Percentiles rank a stretch among this genome's conserved stretches.
Evolutionary conservation across 805 yeast species (phyloP).

Genomic region (Ogataea allantospora): DNA sequence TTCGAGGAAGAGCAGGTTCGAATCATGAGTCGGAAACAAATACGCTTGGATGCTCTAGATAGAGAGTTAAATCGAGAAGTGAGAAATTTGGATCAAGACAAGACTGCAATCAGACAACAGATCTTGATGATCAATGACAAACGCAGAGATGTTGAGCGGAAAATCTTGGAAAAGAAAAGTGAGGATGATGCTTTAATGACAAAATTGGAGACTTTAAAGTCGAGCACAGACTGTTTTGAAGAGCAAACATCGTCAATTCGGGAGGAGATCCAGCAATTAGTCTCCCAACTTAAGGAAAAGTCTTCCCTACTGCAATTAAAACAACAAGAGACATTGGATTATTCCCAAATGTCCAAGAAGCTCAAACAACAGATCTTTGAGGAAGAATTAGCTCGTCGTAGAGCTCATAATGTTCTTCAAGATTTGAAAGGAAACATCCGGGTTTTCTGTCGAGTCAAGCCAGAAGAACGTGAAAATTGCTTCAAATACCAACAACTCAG

Average conservation of each 20-base stretch:
- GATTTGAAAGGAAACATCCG: slow-evolving; percentile 90
- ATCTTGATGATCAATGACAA: neutral
- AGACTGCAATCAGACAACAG: neutral
- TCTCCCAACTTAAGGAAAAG: slow-evolving; percentile 12
- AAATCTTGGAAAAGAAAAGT: neutral
- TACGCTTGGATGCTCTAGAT: slow-evolving; percentile 5
- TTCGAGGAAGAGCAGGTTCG: slow-evolving; percentile 1
- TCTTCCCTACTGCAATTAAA: slow-evolving; percentile 25
- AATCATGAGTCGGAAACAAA: neutral
- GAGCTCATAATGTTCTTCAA: slow-evolving; percentile 71
- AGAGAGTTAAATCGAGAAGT: slow-evolving; percentile 3
- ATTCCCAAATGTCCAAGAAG: neutral
- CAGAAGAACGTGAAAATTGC: slow-evolving; percentile 36
- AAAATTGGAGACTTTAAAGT: slow-evolving; percentile 3
- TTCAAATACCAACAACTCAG: slow-evolving; percentile 14
- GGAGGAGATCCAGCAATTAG: slow-evolving; percentile 11
- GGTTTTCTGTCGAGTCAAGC: slow-evolving; percentile 85
- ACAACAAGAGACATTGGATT: slow-evolving; percentile 17
- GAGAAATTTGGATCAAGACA: slow-evolving; percentile 1
- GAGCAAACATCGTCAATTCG: slow-evolving; percentile 7
- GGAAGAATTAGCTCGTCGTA: slow-evolving; percentile 45
- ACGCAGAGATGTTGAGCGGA: neutral
- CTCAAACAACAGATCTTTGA: slow-evolving; percentile 29
- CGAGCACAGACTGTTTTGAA: slow-evolving; percentile 9
- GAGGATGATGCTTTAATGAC: neutral